phyloP scores from a whole-genome alignment of 148 eudicot genomes.

The Rhododendron molle region DNA sequence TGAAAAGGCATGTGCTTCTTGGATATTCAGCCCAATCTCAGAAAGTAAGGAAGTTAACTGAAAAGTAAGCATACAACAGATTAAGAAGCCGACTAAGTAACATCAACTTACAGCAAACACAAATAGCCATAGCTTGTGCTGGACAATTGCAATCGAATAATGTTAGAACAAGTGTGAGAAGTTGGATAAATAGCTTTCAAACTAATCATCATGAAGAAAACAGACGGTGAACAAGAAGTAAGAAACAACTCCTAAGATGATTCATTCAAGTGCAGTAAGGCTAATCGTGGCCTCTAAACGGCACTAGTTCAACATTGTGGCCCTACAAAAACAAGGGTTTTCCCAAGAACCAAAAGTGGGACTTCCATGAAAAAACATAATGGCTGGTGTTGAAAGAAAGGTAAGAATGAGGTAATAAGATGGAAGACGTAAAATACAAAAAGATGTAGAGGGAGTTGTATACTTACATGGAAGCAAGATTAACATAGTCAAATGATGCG shows the following conservation, averaged over 20 bases:
- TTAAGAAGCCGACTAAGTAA: not conserved
- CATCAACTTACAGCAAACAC: not conserved
- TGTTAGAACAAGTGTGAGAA: not conserved
- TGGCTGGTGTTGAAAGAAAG: not conserved
- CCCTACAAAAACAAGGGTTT: not conserved
- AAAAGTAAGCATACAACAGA: constrained; percentile 13
- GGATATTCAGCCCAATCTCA: constrained; percentile 60
- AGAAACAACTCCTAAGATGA: not conserved
- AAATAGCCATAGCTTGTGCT: not conserved
- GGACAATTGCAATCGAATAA: not conserved
- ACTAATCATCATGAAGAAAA: not conserved
- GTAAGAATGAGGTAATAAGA: not conserved
- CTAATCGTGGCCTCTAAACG: not conserved
- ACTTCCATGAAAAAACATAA: not conserved
- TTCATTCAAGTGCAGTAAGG: not conserved
- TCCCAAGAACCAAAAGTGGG: not conserved
- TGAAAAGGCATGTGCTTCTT: constrained; percentile 68
- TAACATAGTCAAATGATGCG: not conserved
- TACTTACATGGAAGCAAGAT: not conserved
- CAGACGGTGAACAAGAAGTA: not conserved
- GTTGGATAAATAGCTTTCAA: not conserved
- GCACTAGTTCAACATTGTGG: not conserved
- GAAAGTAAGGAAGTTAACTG: constrained; percentile 57
- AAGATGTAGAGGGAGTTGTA: not conserved
- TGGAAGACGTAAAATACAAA: not conserved